Evolutionary conservation across 345 rosid species (phyloP).

Genomic region (Ricinus communis): DNA sequence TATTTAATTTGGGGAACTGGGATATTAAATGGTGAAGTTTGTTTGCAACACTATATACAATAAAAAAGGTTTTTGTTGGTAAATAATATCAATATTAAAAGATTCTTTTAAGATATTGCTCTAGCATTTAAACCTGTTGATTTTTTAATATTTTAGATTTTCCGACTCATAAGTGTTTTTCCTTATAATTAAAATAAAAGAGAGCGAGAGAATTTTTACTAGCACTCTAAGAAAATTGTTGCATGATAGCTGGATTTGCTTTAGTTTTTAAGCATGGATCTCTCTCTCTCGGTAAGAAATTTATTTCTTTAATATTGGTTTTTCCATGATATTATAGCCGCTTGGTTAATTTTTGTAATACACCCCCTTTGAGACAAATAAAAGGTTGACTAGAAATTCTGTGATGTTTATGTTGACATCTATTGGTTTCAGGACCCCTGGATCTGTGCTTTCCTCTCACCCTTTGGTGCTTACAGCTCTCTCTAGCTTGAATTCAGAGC

Average conservation of each 20-base stretch:
- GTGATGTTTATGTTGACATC: conserved; percentile 18
- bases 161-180: background rate
- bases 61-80: background rate
- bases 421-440: conserved; percentile 75
- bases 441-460: conserved; percentile 77
- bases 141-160: conserved; percentile 1
- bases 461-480: conserved; percentile 89
- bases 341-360: background rate
- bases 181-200: background rate
- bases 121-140: background rate
- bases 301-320: no score
- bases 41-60: background rate
- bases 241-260: background rate
- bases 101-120: background rate
- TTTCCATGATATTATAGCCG: background rate
- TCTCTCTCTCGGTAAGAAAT: no score
- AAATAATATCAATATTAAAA: background rate
- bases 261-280: background rate
- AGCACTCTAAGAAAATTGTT: background rate
- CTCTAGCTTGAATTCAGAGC: conserved; percentile 79
- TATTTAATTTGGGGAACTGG: conserved; percentile 1
- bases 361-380: conserved; percentile 5
- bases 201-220: background rate
- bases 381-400: background rate
- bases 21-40: conserved; percentile 1